Evolutionary conservation across 352 stramenopile genomes (phyloP).

Genomic region (Pythium scleroteichum): DNA sequence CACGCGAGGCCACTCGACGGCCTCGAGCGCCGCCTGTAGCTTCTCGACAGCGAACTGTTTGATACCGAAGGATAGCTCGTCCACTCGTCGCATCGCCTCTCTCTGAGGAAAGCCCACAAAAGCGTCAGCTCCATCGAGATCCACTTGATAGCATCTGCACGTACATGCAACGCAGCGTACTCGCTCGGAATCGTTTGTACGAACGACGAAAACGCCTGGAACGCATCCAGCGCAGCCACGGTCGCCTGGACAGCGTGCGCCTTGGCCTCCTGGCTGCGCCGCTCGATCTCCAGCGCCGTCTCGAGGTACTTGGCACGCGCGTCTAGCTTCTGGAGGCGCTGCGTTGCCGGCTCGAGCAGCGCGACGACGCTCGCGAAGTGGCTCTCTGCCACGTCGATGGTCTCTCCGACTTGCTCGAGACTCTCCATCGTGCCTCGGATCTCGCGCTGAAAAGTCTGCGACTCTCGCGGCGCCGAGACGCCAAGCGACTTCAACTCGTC

Average conservation of each 20-base stretch:
- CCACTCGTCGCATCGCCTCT: constrained; percentile 46
- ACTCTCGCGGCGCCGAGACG: background rate
- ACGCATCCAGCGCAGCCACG: constrained; percentile 42
- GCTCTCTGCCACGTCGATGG: constrained; percentile 32
- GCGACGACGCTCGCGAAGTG: constrained; percentile 53
- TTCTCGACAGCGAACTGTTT: constrained; percentile 57
- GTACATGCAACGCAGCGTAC: constrained; percentile 49
- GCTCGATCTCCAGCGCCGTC: constrained; percentile 53
- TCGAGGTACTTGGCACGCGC: constrained; percentile 47
- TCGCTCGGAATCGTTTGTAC: constrained; percentile 40
- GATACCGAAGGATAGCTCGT: constrained; percentile 46
- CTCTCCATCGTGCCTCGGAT: constrained; percentile 1
- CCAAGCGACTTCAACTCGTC: constrained; percentile 5
- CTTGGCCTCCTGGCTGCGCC: constrained; percentile 45
- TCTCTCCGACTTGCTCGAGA: constrained; percentile 14
- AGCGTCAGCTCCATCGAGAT: background rate
- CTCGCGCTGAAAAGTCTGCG: background rate
- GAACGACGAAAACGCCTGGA: constrained; percentile 41
- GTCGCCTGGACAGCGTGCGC: constrained; percentile 42
- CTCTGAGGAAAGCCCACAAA: constrained; percentile 22
- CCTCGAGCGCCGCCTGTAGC: constrained; percentile 43
- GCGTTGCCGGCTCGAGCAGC: constrained; percentile 36
- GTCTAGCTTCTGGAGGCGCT: constrained; percentile 38
- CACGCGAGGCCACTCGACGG: constrained; percentile 50
- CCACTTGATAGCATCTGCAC: background rate